Evolutionary conservation across 352 stramenopile species (phyloP).

Genomic region (Plasmopara muralis): DNA sequence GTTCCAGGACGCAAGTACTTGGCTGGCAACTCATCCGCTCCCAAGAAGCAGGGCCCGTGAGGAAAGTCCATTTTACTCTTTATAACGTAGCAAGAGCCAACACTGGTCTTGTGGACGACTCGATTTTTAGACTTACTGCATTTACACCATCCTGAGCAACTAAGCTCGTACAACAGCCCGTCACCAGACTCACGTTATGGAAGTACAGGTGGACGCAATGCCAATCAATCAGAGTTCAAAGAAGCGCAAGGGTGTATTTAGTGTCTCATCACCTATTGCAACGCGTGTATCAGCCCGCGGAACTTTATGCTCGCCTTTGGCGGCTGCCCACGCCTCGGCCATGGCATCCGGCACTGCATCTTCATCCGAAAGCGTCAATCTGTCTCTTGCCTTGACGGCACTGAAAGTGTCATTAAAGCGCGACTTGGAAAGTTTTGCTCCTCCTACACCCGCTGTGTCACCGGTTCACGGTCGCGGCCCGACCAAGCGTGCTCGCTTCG

Average conservation of each 20-base stretch:
- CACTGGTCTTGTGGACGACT: neutral
- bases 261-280: slow-evolving; percentile 16
- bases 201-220: slow-evolving; percentile 33
- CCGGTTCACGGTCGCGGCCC: slow-evolving; percentile 37
- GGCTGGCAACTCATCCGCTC: slow-evolving; percentile 2
- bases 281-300: slow-evolving; percentile 18
- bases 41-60: neutral
- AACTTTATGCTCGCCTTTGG: slow-evolving; percentile 9
- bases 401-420: slow-evolving; percentile 75
- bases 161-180: neutral
- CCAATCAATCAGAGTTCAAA: slow-evolving; percentile 62
- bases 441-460: slow-evolving; percentile 63
- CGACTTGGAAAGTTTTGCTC: slow-evolving; percentile 61
- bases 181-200: slow-evolving; percentile 19
- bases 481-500: slow-evolving; percentile 56
- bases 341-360: slow-evolving; percentile 7
- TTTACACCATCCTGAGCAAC: neutral
- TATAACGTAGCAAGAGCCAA: neutral
- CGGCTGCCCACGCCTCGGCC: slow-evolving; percentile 5
- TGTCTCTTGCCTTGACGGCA: slow-evolving; percentile 49
- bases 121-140: slow-evolving; percentile 1
- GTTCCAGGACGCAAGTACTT: slow-evolving; percentile 40
- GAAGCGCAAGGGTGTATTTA: slow-evolving; percentile 56
- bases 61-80: neutral
- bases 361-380: slow-evolving; percentile 35